Evolutionary conservation across 1,284 basidiomycete species (phyloP), one percentile per base, ranked within the genome.

Genomic region (Athelia sp.): DNA sequence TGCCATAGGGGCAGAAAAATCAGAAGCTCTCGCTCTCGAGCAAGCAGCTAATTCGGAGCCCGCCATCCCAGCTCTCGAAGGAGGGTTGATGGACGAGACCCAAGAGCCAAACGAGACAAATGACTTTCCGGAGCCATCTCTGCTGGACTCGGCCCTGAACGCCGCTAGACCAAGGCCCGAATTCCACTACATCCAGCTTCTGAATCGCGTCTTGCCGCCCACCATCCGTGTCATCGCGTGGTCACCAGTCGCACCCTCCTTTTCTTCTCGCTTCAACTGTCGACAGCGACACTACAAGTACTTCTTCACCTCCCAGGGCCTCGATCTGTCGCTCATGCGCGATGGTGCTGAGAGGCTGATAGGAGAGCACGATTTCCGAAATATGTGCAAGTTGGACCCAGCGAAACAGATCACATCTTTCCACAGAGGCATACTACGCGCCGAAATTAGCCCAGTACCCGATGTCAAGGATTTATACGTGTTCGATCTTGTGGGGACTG

Each of bases 341-440:
- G 74, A 81, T 35, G 95, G 84, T 0, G 91, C 93, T 0, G 54
- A 70, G 1, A 69, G 78, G 1, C 73, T 99, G 29, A 64, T 94
- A 11, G 97, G 96, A 40, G 86, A 91, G 56, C 93, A 98, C 70
- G 97, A 99, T 69, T 98, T 98, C 63, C 81, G 95, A 4, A 98
- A 99, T 63, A 75, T 98, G 43, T 98, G 93, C 75, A 96, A 94
- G 65, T 69, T 98, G n/a, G 96, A 99, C 65, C 81, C 93, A 0
- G 79, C 81, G 51, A 99, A 99, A 67, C 96, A 98, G 69, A 89
- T 98, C 55, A 85, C 86, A 19, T 80, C 82, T 52, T 94, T 90
- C 66, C 71, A 67, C 14, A 72, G 93, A 36, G 71, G 72, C 22
- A 84, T 96, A 50, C 61, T 82, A 45, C 75, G 71, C 1, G 88